Evolutionary conservation across 2,329 filamentous ascomycete genomes (phyloP), one percentile per base, ranked within the genome.

Genomic region (Xylariaceae sp.): DNA sequence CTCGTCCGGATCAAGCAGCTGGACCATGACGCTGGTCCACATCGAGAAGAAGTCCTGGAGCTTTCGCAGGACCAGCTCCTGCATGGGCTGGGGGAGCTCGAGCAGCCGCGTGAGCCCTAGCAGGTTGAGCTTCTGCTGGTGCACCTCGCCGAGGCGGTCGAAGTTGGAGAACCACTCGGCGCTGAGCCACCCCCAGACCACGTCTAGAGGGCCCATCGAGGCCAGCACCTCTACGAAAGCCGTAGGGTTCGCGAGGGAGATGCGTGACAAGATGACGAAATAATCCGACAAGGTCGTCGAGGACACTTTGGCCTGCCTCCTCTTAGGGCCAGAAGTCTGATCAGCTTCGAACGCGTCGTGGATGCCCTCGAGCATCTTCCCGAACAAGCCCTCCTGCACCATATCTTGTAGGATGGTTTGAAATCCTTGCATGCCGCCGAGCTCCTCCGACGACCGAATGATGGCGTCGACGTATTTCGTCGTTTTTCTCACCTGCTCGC

Each of bases 201-300:
- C 60, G 3, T 70, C 65, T 4, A 75, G 43, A 6, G 57, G 50
- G 1, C 64, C 65, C 38, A 70, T 60, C 3, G 63, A 60, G 13
- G 58, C 57, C 13, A 81, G 57, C 57, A 77, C 63, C 13, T 73
- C 66, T 4, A 80, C 63, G 45, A 94, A 82, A 2, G 83, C 64
- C 3, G 60, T 60, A 1, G 89, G 85, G 23, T 83, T 82, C 1
- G 80, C 78, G 2, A 94, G 63, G 0, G 80, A 75, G 12, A 96
- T 71, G 2, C 89, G 81, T 2, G 86, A 80, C 2, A 98, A 68
- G 2, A 96, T 77, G 4, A 77, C 75, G 51, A 94, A 83, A 56
- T 94, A 94, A 53, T 94, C 85, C 0, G 83, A 83, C 52, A 94
- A 79, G 1, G 84, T 80, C 9, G 88, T 71, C 10, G 79, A 77